phyloP scores from a whole-genome alignment of 192 early-diverging fungal genomes.

The Umbelopsis isabellina region DNA sequence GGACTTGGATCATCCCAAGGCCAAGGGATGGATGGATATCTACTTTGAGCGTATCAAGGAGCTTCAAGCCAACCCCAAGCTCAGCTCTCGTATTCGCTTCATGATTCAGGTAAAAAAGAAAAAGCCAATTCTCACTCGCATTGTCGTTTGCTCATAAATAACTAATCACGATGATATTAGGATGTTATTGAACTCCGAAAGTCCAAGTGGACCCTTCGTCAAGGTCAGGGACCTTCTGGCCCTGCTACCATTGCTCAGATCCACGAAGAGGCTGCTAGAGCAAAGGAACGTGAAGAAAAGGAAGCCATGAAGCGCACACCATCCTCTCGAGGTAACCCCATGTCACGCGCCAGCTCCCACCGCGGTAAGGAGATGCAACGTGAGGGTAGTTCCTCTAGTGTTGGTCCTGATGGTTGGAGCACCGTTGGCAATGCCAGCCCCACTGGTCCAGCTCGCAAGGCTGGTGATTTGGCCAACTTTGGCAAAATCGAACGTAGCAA shows the following conservation, averaged over 20 bases:
- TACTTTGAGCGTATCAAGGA: constrained; percentile 87
- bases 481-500: constrained; percentile 70
- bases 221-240: constrained; percentile 66
- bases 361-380: constrained; percentile 43
- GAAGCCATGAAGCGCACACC: constrained; percentile 69
- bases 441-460: constrained; percentile 35
- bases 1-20: constrained; percentile 69
- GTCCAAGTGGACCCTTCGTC: constrained; percentile 75
- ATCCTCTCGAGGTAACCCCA: constrained; percentile 63
- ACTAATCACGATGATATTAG: constrained; percentile 25
- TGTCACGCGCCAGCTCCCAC: constrained; percentile 61
- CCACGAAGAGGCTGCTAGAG: constrained; percentile 67
- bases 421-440: constrained; percentile 55
- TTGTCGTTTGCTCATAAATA: constrained; percentile 20
- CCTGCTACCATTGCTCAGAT: constrained; percentile 95
- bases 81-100: constrained; percentile 90
- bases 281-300: constrained; percentile 74
- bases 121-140: neutral
- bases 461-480: constrained; percentile 73
- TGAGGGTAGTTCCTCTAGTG: constrained; percentile 43
- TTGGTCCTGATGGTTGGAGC: constrained; percentile 71
- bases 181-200: constrained; percentile 65
- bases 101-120: constrained; percentile 64
- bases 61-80: constrained; percentile 67
- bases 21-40: constrained; percentile 71